Conservation (phyloP, 345 rosid species). For the Boechera stricta region DNA sequence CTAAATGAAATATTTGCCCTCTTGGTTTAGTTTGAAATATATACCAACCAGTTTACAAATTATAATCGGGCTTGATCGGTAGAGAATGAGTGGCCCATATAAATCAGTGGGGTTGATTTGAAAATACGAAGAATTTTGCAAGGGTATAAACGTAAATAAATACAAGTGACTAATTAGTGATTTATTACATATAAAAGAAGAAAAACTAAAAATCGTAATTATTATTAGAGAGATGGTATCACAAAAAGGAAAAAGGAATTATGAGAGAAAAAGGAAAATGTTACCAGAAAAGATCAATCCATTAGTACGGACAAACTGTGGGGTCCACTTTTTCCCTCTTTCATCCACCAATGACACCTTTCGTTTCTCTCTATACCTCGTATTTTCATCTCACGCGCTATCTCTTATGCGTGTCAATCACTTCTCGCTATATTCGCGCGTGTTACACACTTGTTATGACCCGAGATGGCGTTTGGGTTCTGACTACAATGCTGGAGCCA, state of each 20-base stretch:
- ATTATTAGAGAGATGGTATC: slow-evolving; percentile 35
- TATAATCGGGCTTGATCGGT: slow-evolving; percentile 15
- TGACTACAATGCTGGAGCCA: slow-evolving; percentile 55
- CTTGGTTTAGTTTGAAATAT: background rate
- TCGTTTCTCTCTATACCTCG: slow-evolving; percentile 43
- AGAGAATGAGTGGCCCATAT: slow-evolving; percentile 14
- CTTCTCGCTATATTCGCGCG: too few species aligned
- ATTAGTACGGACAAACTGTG: slow-evolving; percentile 76
- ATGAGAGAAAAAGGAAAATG: slow-evolving; percentile 75
- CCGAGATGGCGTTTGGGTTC: slow-evolving; percentile 43
- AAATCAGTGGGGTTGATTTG: background rate
- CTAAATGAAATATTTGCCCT: background rate
- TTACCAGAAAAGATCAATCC: slow-evolving; percentile 93
- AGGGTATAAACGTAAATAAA: slow-evolving; percentile 21
- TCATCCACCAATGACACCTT: slow-evolving; percentile 50
- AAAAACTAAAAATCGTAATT: background rate
- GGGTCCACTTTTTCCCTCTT: slow-evolving; percentile 59
- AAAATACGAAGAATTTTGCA: background rate
- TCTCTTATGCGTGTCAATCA: slow-evolving; percentile 16
- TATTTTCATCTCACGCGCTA: slow-evolving; percentile 50
- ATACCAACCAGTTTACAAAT: background rate
- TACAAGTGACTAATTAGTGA: background rate
- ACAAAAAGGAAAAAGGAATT: slow-evolving; percentile 75
- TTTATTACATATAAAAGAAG: background rate
- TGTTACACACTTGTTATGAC: background rate